Evolutionary conservation across 805 yeast species (phyloP), one percentile per base, ranked within the genome.

Genomic region (Metschnikowia vanudenii): DNA sequence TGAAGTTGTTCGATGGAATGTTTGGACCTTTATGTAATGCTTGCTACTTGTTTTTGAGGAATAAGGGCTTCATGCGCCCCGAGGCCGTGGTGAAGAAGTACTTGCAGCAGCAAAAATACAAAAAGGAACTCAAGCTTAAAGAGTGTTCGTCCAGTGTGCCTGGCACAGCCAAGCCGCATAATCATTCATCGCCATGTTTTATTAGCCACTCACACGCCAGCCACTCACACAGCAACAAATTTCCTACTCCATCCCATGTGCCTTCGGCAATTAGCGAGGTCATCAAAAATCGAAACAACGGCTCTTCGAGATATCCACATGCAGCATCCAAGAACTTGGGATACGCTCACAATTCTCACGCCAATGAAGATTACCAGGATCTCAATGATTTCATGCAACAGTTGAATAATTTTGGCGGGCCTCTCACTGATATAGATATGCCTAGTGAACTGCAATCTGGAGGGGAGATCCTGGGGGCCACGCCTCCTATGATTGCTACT

Each of bases 401-500:
- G 54, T 49, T 72, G 43, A 53, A 50, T 50, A 56, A 50, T 47
- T 52, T 65, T 51, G 77, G 77, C 2, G 78, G 77, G 1, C 78
- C 78, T 4, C 60, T 73, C 44, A 73, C 78, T 12, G 78, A 73
- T 49, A 71, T 73, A 11, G 78, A 73, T 50, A 53, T 73, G 34
- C 76, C 76, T 6, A 39, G 49, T 29, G 56, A 55, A 10, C 30
- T 39, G 7, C 43, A 51, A 9, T 34, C 41, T 26, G 24, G 24
- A 5, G 50, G 49, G 4, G 48, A 36, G 16, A 32, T 52, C 8
- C 50, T 26, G 47, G 68, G 64, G 33, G 68, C 60, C 29, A 71
- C 75, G 6, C 78, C 74, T 41, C 75, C 75, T 51, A 74, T 65
- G 78, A 68, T 69, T 62, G 83, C 83, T n/a, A 76, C 78, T 4